A percentile compares a stretch with the other conserved stretches of the same genome.
phyloP scores from a whole-genome alignment of 2,329 filamentous ascomycete species.

The Fusarium duplospermum region DNA sequence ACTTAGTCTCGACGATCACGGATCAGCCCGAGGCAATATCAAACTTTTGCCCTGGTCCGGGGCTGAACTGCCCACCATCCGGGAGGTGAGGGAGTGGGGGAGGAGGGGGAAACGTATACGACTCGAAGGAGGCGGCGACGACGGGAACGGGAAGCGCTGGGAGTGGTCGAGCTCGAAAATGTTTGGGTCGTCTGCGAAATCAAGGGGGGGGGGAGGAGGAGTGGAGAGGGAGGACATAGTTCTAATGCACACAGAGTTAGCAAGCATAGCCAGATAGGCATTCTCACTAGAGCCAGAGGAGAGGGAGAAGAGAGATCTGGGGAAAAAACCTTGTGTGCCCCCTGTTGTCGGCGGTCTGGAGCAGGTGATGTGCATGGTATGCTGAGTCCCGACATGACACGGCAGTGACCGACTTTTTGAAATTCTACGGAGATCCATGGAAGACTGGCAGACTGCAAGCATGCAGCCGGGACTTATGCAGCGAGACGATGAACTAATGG shows the following conservation, averaged over 20 bases:
- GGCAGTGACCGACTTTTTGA: conserved; percentile 27
- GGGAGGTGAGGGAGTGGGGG: conserved; percentile 4
- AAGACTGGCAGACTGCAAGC: conserved; percentile 4
- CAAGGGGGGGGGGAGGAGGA: not conserved
- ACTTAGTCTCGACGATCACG: not conserved
- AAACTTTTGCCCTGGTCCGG: conserved; percentile 2
- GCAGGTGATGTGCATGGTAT: conserved; percentile 9
- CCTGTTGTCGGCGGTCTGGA: not conserved
- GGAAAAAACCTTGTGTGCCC: not conserved
- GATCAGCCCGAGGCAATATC: conserved; percentile 11
- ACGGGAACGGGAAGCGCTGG: not conserved
- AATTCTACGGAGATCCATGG: not conserved
- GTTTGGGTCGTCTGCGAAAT: not conserved
- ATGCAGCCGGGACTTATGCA: conserved; percentile 7
- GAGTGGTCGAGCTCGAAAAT: not conserved
- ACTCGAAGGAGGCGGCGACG: not conserved
- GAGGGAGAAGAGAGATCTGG: not conserved
- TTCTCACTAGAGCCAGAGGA: not conserved
- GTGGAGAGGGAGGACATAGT: not conserved
- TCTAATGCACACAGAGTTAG: not conserved
- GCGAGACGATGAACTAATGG: conserved; percentile 11
- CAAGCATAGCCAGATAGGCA: not conserved
- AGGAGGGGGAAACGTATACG: not conserved
- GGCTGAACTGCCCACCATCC: not conserved
- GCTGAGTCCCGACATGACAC: not conserved